These are phyloP conservation scores for Chrysosporium queenslandicum DNA, from an alignment of 2,329 filamentous ascomycete species.

Conservation along the genomic window DNA sequence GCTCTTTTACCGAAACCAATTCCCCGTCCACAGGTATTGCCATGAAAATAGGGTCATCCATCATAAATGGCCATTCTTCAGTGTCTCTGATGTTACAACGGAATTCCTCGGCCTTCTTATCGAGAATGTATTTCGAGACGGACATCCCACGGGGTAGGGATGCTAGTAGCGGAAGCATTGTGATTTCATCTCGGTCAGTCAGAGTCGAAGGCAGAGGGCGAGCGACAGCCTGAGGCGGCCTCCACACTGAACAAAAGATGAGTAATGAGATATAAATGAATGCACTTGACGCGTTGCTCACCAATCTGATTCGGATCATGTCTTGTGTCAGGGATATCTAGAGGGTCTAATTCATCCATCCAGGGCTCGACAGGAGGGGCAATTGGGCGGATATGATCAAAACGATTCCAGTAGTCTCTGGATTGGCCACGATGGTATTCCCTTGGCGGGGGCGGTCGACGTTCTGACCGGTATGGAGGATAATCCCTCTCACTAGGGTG, in stretches of 20 bases:
- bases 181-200: conserved; percentile 22
- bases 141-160: conserved; percentile 31
- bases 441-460: conserved; percentile 9
- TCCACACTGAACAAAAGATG: conserved; percentile 18
- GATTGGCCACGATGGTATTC: conserved; percentile 4
- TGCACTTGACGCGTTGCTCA: conserved; percentile 14
- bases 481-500: conserved; percentile 10
- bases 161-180: conserved; percentile 18
- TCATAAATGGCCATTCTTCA: conserved; percentile 41
- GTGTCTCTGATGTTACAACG: conserved; percentile 41
- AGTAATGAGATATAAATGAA: conserved; percentile 10
- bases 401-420: conserved; percentile 11
- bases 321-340: conserved; percentile 14
- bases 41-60: conserved; percentile 42
- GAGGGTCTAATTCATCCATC: conserved; percentile 15
- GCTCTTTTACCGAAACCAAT: conserved; percentile 36
- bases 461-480: conserved; percentile 10
- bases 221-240: conserved; percentile 19
- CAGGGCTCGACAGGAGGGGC: conserved; percentile 16
- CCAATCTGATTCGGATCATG: conserved; percentile 15
- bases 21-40: conserved; percentile 36
- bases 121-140: conserved; percentile 42
- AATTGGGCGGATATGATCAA: conserved; percentile 11
- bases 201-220: conserved; percentile 24
- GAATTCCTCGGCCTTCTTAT: conserved; percentile 36